A percentile compares a stretch with the other conserved stretches of the same genome.
phyloP scores from a whole-genome alignment of 306 rosid species.

The Lupinus albus region DNA sequence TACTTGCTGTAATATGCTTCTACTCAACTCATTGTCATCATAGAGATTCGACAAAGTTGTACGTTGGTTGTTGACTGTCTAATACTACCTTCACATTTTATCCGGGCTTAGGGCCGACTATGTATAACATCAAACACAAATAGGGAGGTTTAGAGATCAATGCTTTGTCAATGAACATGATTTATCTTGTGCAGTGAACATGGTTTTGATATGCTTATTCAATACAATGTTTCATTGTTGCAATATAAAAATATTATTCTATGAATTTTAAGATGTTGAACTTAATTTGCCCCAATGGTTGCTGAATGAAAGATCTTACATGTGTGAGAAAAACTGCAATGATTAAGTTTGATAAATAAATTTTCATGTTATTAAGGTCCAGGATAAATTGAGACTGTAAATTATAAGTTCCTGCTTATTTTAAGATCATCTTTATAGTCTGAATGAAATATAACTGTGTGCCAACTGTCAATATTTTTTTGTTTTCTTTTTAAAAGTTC shows the following conservation, averaged over 20 bases:
- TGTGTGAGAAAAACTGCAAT: neutral
- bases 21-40: slow-evolving; percentile 5
- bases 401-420: neutral
- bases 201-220: slow-evolving; percentile 18
- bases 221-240: slow-evolving; percentile 27
- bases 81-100: no score
- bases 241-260: neutral
- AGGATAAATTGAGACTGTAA: neutral
- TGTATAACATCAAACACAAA: no score
- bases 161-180: no score
- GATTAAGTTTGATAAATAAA: neutral
- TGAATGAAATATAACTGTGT: neutral
- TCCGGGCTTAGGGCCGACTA: no score
- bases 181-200: slow-evolving; percentile 8
- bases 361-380: neutral
- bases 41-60: no score
- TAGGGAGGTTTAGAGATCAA: no score
- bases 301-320: no score
- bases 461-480: neutral
- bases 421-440: neutral
- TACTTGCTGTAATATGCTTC: slow-evolving; percentile 25
- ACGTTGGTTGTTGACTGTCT: no score
- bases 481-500: neutral
- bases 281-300: neutral
- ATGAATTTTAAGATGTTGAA: slow-evolving; percentile 25